Evolutionary conservation across 352 stramenopile genomes (phyloP), one percentile per base, ranked within the genome.

Genomic region (Pythium sp.): DNA sequence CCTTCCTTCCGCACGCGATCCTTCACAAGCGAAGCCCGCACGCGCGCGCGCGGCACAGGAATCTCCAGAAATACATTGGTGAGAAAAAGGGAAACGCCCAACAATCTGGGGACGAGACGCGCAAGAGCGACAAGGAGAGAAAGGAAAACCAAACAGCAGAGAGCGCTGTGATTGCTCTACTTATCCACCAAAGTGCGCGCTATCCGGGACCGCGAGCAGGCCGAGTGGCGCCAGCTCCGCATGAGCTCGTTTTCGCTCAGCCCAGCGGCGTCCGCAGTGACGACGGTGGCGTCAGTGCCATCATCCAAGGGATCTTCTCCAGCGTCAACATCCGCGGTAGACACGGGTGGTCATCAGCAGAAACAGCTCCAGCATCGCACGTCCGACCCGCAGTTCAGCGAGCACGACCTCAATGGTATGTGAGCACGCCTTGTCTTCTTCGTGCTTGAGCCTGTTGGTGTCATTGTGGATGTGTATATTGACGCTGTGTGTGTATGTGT

Each of bases 361-460:
- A 59, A 62, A 56, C 70, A 71, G 65, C 75, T 92, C 30, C 41
- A 72, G 53, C 84, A 92, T 58, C 81, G 84, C 57, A 79, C 79
- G 58, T 92, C 84, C 3, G 84, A 92, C 64, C 84, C 84, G 26
- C 72, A 82, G 67, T 81, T 90, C 41, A 89, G 72, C 62, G 81
- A 89, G 54, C 66, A 73, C 18, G 77, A 87, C 58, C 69, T 87
- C 41, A 71, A 85, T 46, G 79, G 79, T 87, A 61, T 62, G 65
- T 63, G 15, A 2, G 38, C 38, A 46, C 38, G 12, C 72, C 15
- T 24, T 58, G 53, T 59, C 2, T 22, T 43, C 24, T 5, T 4
- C 62, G 67, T 51, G 15, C 5, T 8, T 51, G 2, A 12, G 6
- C 67, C 12, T 74, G 26, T 57, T 14, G 22, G 62, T 20, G 47